Evolutionary conservation across 75 land plant genomes (phyloP), one percentile per base, ranked within the genome.

Genomic region (Isoetes taiwanensis): DNA sequence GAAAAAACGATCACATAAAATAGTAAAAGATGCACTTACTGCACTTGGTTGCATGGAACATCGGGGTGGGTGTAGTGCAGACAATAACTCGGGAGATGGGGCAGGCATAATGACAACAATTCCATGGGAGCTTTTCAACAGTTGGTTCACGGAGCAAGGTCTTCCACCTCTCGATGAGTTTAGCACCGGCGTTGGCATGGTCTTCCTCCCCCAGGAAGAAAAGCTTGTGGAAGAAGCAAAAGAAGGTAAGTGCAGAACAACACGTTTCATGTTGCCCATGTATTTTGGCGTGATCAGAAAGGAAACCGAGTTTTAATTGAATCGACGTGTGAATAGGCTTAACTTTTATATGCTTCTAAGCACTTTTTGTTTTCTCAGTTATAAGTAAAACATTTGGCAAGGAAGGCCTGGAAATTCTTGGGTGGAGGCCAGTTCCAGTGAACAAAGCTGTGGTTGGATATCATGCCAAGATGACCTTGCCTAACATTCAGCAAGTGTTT

Each of bases 21-120:
- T 88, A 32, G 64, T 93, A 10, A 43, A 73, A 52, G 96, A 84
- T 82, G 86, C 98, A 4, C 86, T 93, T 52, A 70, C 70, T 20
- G 83, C 98, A 8, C 84, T 93, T 63, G 72, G 96, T 30, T 93
- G 98, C 68, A 93, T 93, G 98, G 98, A 93, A 61, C 98, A 93
- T 67, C 83, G 98, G 25, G 98, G 98, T 9, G 98, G 98, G 2
- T 93, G 98, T 74, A 78, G 96, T 27, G 96, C 98, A 24, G 98
- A 93, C 65, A 87, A 81, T 68, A 96, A 93, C 41, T 93, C 98
- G 20, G 98, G 98, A 35, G 98, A 93, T 71, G 98, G 98, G 40
- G 74, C 98, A 30, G 98, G 98, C 29, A 1, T 93, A 30, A 93
- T 93, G 98, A 84, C 86, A 2, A 74, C 76, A 16, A 79, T 93